Evolutionary conservation across 164 flowering plant species (phyloP), one percentile per base, ranked within the genome.

Genomic region (Sedum album): DNA sequence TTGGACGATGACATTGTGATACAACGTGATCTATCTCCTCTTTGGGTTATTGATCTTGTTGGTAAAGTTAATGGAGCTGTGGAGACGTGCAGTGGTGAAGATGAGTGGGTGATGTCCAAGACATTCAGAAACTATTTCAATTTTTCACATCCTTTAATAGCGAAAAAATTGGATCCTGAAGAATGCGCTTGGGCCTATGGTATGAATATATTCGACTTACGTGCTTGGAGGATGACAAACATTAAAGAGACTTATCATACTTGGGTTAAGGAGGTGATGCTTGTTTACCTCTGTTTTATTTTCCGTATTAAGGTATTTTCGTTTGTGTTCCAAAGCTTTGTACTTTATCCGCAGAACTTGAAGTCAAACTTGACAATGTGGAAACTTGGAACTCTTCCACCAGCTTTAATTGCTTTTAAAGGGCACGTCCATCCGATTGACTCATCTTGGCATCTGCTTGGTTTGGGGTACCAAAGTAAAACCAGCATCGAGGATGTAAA

Each of bases 1-100:
- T 70, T 95, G 71, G 99, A 95, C 73, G 99, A 95, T 76, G 99
- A 95, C 77, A 77, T 95, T 63, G 99, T 95, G 71, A 78, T 94
- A 79, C 99, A 94, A 78, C 88, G 80, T 33, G 99, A 94, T 73
- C 75, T 94, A 62, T 82, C 96, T 69, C 94, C 94, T 17, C 83
- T 95, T 30, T 95, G 94, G 94, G 91, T 87, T 1, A 84, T 95
- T 72, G 94, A 92, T 72, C 97, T 95, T 46, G 76, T 69, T 17
- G 97, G 97, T 73, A 90, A 86, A 79, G 97, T 94, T 17, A 91
- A 91, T 76, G 99, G 99, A 67, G 99, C 97, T 69, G 99, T 94
- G 10, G 96, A 91, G 77, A 94, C 99, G 46, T 94, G 99, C 75
- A 85, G 60, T 75, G 99, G 99, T 62, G 89, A 90, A 70, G 99